These are phyloP conservation scores for Scenedesmus sp. DNA, from an alignment of 163 green algal genomes.

Conservation along the genomic window DNA sequence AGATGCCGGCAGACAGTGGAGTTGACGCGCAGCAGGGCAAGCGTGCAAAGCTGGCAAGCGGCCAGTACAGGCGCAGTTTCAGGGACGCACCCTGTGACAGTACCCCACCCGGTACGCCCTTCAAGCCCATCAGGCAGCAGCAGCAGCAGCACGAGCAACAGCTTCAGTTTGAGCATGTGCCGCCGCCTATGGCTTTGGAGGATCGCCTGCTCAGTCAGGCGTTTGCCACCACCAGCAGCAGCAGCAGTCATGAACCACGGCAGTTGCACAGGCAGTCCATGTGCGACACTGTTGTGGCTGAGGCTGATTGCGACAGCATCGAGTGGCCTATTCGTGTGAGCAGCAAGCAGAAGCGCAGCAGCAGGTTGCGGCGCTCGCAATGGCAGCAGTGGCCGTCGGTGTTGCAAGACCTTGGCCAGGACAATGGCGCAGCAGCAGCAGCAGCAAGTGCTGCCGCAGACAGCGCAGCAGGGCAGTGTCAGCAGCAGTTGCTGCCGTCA, in stretches of 20 bases:
- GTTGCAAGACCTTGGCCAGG: neutral
- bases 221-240: slow-evolving; percentile 5
- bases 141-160: neutral
- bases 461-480: slow-evolving; percentile 9
- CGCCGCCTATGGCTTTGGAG: neutral
- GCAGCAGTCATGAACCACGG: slow-evolving; percentile 13
- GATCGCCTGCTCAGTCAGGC: neutral
- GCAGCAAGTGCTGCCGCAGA: slow-evolving; percentile 9
- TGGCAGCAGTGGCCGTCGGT: slow-evolving; percentile 1
- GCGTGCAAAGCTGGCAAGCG: slow-evolving; percentile 11
- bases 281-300: neutral
- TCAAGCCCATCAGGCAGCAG: neutral
- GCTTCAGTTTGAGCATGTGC: neutral
- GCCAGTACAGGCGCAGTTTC: slow-evolving; percentile 6
- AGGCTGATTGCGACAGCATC: neutral
- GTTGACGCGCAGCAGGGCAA: slow-evolving; percentile 11
- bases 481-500: neutral
- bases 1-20: slow-evolving; percentile 7
- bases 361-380: neutral
- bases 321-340: slow-evolving; percentile 20
- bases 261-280: neutral
- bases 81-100: slow-evolving; percentile 15
- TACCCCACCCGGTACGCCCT: slow-evolving; percentile 35
- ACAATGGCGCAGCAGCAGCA: neutral
- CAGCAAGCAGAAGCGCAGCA: slow-evolving; percentile 26